These are phyloP conservation scores for Epichloe gansuensis DNA, from an alignment of 2,329 filamentous ascomycete genomes.

Conservation along the genomic window DNA sequence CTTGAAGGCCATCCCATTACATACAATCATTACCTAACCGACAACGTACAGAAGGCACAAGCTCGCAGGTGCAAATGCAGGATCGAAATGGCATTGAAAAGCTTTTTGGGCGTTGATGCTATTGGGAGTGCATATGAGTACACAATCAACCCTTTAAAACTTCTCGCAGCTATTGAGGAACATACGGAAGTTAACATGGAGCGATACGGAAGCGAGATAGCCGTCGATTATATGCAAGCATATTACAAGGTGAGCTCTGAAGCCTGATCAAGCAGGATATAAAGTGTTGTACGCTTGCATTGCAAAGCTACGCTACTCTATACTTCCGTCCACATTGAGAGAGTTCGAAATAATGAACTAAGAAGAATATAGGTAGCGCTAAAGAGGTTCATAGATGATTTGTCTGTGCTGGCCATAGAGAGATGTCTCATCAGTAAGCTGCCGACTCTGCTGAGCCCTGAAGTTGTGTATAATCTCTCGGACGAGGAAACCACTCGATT, in stretches of 20 bases:
- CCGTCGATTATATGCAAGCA: conserved; percentile 24
- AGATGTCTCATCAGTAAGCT: conserved; percentile 9
- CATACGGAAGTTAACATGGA: background rate
- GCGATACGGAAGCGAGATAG: background rate
- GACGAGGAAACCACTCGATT: conserved; percentile 4
- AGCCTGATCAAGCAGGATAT: no score
- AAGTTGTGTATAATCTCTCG: conserved; percentile 8
- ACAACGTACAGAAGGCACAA: conserved; percentile 23
- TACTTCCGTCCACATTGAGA: no score
- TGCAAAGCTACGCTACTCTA: no score
- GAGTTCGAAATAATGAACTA: background rate
- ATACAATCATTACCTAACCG: conserved; percentile 37
- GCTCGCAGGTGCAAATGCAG: background rate
- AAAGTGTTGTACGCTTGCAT: no score
- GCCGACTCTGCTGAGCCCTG: conserved; percentile 9
- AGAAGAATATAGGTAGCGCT: conserved; percentile 6
- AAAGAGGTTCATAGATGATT: conserved; percentile 11
- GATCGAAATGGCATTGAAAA: background rate
- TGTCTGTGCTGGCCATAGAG: conserved; percentile 14
- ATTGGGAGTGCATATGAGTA: no score
- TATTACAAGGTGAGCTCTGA: conserved; percentile 25
- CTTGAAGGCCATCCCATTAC: conserved; percentile 34
- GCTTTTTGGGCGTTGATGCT: no score
- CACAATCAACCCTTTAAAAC: background rate
- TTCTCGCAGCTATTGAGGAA: background rate